Percentiles rank a stretch among this genome's conserved stretches.
Conservation (phyloP, 805 yeast species). For the Clavispora fructus region DNA sequence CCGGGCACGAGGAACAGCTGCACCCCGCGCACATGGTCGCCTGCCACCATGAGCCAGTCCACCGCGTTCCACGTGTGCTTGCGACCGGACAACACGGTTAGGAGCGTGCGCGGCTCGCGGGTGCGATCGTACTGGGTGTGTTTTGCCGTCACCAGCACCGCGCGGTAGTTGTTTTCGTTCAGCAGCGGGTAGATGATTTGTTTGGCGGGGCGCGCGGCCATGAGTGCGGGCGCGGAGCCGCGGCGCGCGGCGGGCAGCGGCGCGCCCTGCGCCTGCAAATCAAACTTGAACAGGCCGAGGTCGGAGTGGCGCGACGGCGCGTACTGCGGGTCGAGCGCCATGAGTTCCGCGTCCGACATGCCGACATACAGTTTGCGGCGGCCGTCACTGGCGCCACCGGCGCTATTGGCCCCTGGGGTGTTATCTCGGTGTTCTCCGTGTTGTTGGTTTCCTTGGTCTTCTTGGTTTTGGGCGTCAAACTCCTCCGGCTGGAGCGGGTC, state of each 20-base stretch:
- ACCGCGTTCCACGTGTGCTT: constrained; percentile 41
- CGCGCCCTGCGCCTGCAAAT: constrained; percentile 22
- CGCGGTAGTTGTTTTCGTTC: constrained; percentile 39
- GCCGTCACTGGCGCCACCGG: too few relatives aligned
- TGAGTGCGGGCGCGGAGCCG: constrained; percentile 4
- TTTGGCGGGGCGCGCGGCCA: constrained; percentile 2
- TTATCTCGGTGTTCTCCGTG: too few relatives aligned
- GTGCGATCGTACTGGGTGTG: constrained; percentile 34
- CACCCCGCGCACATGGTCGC: constrained; percentile 1
- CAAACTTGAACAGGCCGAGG: constrained; percentile 42
- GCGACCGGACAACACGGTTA: constrained; percentile 36
- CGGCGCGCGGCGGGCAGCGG: constrained; percentile 2
- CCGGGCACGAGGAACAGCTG: constrained; percentile 30
- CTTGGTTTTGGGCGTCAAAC: too few relatives aligned
- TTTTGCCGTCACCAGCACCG: constrained; percentile 39
- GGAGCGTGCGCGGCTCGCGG: constrained; percentile 25
- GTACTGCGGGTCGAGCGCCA: constrained; percentile 52
- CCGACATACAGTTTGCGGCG: constrained; percentile 44
- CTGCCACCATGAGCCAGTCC: constrained; percentile 31
- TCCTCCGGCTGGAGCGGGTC: background rate
- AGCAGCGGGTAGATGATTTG: constrained; percentile 23
- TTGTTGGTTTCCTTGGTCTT: too few relatives aligned
- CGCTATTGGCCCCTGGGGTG: too few relatives aligned
- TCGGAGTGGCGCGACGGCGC: constrained; percentile 34
- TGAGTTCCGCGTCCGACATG: constrained; percentile 50